These are phyloP conservation scores for Vaccinium vitisidaea DNA, from an alignment of 148 eudicot species.

Conservation along the genomic window DNA sequence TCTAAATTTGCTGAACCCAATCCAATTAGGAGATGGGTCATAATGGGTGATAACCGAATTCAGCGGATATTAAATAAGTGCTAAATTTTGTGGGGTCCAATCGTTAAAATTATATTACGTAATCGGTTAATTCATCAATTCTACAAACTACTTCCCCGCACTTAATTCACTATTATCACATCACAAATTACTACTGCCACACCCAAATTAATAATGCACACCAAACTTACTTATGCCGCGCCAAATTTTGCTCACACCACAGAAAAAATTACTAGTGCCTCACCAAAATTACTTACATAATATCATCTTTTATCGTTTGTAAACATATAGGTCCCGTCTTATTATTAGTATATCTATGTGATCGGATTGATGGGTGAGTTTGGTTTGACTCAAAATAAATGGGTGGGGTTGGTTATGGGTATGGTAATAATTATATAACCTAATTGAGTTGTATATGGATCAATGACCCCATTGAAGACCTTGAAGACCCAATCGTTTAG, in stretches of 20 bases:
- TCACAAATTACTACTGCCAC: background rate
- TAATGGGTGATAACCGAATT: background rate
- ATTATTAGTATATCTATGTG: background rate
- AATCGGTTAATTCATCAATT: background rate
- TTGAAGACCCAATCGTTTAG: too few relatives aligned
- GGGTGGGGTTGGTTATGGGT: background rate
- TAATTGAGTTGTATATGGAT: background rate
- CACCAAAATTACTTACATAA: background rate
- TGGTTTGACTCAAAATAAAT: background rate
- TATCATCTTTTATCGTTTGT: background rate
- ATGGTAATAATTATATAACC: too few relatives aligned
- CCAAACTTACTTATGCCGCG: background rate
- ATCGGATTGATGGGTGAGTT: background rate
- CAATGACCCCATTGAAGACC: background rate
- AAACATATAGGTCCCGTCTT: background rate
- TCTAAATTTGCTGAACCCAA: background rate
- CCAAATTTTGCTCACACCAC: background rate
- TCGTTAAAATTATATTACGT: background rate
- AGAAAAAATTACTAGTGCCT: background rate
- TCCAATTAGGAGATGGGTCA: background rate
- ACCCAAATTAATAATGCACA: background rate
- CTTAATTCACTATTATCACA: background rate
- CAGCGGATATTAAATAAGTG: background rate
- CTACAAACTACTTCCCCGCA: background rate
- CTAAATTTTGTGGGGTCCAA: background rate